phyloP scores from a whole-genome alignment of 1,284 basidiomycete genomes.

The Apiotrichum brassicae region DNA sequence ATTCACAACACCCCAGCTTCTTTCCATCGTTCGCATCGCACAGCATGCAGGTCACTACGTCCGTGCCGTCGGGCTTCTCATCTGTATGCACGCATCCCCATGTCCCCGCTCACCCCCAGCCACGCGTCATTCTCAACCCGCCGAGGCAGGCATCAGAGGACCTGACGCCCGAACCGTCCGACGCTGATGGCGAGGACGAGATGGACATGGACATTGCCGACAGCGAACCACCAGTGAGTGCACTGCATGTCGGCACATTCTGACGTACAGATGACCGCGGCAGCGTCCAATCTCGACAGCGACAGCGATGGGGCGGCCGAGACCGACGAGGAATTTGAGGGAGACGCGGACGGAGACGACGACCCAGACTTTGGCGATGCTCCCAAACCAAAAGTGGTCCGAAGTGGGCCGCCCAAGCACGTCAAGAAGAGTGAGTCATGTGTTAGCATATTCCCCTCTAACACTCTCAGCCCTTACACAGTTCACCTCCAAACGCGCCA shows the following conservation, averaged over 20 bases:
- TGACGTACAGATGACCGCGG: background rate
- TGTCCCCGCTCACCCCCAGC: background rate
- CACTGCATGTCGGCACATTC: background rate
- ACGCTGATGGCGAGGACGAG: slow-evolving; percentile 29
- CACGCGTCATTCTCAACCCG: slow-evolving; percentile 14
- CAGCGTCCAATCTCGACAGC: slow-evolving; percentile 7
- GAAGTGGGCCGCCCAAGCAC: slow-evolving; percentile 10
- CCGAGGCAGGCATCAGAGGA: slow-evolving; percentile 12
- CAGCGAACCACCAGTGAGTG: slow-evolving; percentile 14
- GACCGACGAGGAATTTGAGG: slow-evolving; percentile 25
- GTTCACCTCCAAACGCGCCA: slow-evolving; percentile 21
- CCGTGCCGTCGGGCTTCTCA: background rate
- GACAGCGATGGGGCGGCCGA: slow-evolving; percentile 17
- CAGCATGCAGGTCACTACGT: background rate
- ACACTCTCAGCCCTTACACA: slow-evolving; percentile 14
- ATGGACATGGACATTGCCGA: slow-evolving; percentile 19
- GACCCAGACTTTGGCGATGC: slow-evolving; percentile 35
- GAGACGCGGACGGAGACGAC: slow-evolving; percentile 28
- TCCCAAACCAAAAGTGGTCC: slow-evolving; percentile 21
- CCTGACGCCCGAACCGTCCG: slow-evolving; percentile 17
- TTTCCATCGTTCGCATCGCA: background rate
- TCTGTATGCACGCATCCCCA: background rate
- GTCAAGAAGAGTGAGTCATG: slow-evolving; percentile 15
- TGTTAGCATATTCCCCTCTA: background rate
- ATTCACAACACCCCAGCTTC: background rate